phyloP scores from a whole-genome alignment of 164 flowering plant genomes.

The Macadamia tetraphylla region DNA sequence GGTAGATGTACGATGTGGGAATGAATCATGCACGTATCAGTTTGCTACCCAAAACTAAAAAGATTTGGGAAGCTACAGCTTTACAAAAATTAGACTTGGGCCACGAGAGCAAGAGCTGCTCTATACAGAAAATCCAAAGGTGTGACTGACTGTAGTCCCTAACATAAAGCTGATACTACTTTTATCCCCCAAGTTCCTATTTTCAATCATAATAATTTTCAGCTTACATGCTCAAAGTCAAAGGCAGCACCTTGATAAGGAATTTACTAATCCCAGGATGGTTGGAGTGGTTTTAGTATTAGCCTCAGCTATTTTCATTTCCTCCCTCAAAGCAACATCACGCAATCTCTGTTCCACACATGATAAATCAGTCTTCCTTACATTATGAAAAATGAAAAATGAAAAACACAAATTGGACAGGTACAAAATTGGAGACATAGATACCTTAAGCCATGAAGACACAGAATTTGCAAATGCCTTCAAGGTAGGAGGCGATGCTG shows the following conservation, averaged over 20 bases:
- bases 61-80: too few relatives aligned
- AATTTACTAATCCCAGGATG: slow-evolving; percentile 56
- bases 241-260: slow-evolving; percentile 58
- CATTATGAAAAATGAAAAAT: background rate
- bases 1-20: background rate
- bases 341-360: slow-evolving; percentile 53
- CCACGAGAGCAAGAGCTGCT: background rate
- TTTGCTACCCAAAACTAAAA: too few relatives aligned
- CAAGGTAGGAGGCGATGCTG: slow-evolving; percentile 50
- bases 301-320: slow-evolving; percentile 40
- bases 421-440: slow-evolving; percentile 1
- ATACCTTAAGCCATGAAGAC: slow-evolving; percentile 74
- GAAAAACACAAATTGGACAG: background rate
- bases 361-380: background rate
- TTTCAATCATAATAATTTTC: background rate
- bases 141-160: too few relatives aligned
- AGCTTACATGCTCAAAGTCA: slow-evolving; percentile 1
- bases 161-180: background rate
- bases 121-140: too few relatives aligned
- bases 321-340: slow-evolving; percentile 64
- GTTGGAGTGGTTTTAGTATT: slow-evolving; percentile 40
- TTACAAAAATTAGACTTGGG: background rate
- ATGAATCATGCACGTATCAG: background rate
- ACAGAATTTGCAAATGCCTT: slow-evolving; percentile 69
- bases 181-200: background rate